phyloP scores from a whole-genome alignment of 495 filamentous ascomycete genomes.

The Melanomma pulvis-pyrius region DNA sequence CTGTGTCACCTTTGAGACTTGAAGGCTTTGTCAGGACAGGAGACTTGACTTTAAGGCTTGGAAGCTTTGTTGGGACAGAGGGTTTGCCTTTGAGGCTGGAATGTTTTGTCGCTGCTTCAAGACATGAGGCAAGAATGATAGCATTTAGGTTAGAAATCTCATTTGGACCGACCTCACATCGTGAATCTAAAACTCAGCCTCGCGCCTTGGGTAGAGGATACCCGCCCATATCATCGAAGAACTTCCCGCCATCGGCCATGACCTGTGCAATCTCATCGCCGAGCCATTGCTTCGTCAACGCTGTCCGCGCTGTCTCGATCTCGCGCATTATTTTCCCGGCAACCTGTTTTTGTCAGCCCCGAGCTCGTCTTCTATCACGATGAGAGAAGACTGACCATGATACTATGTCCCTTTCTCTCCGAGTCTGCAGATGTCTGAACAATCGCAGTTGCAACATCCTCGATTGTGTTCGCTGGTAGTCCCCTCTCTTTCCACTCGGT shows the following conservation, averaged over 20 bases:
- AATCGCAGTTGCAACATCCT: conserved; percentile 27
- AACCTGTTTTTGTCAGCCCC: conserved; percentile 10
- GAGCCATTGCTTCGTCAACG: conserved; percentile 19
- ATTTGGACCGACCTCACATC: no score
- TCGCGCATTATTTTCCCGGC: conserved; percentile 21
- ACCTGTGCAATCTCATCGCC: conserved; percentile 29
- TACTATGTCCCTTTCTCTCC: conserved; percentile 16
- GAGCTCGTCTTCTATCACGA: neutral
- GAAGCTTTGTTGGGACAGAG: no score
- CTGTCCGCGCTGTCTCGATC: conserved; percentile 21
- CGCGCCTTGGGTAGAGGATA: conserved; percentile 30
- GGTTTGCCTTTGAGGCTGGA: no score
- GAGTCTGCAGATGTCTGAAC: conserved; percentile 16
- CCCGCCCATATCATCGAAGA: conserved; percentile 34
- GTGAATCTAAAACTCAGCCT: neutral
- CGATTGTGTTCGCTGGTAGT: conserved; percentile 30
- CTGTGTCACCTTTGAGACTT: no score
- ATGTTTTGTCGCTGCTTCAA: no score
- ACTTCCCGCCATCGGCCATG: conserved; percentile 28
- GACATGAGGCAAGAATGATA: no score
- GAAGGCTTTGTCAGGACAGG: no score
- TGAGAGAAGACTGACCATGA: conserved; percentile 16
- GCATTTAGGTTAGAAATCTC: no score
- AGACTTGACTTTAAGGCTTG: no score
- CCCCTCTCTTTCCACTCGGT: conserved; percentile 21